Base-by-base conservation (phyloP, 345 rosid species). In the Gossypium anomalum region DNA sequence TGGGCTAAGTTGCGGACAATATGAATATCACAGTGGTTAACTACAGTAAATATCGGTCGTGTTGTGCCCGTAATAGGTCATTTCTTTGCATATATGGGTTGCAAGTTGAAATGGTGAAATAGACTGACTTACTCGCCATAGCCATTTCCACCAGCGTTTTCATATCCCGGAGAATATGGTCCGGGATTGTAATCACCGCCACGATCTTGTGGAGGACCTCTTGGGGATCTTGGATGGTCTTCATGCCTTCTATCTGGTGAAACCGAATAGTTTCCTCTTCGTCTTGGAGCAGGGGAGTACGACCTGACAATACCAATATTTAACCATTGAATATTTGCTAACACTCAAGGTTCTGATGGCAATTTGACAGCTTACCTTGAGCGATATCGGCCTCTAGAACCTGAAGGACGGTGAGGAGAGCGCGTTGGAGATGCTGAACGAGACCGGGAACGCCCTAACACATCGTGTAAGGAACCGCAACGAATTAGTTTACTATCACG, bases 381-480 rank as follows among this genome's bases (percentile, higher is more conserved):
- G 72, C 88, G 93, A 61, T 87, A 87, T 67, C 97, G 86, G 67
- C 86, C 78, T 77, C 96, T 89, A 64, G 99, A 93, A 74, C 88
- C 85, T 0, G 86, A 74, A 29, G 91, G 92, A 74, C 80, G 86
- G 77, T 74, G 91, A 5, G 97, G 95, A 59, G 97, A 94, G 65
- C 85, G 90, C 17, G 91, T 86, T 63, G 87, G 85, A 41, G 97
- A 94, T n/a, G 83, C 29, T 23, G 97, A 94, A 9, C 88, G 96
- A 15, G 98, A 93, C 2, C 86, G 90, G 58, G 97, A 91, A 73
- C 83, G 97, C 67, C 97, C 98, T 94, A 83, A 73, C 61, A 68
- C 25, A 75, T 20, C 23, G 29, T 10, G 70, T 25, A 60, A 56
- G 53, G 34, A 78, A 67, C 19, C 64, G 22, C 17, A 56, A 65